Evolutionary conservation across 2,329 filamentous ascomycete genomes (phyloP).

Genomic region (Samsoniella hepiali): DNA sequence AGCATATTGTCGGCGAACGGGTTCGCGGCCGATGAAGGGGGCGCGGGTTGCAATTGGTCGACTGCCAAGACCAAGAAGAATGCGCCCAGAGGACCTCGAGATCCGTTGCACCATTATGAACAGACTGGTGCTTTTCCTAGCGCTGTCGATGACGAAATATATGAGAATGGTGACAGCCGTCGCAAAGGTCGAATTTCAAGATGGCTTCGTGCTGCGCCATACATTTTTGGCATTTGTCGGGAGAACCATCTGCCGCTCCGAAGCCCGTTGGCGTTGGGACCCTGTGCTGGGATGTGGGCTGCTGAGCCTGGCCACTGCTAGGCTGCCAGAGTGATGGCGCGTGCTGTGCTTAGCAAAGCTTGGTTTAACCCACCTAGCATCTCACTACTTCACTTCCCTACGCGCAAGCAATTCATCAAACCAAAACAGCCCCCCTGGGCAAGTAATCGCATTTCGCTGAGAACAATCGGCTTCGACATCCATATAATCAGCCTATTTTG

Average conservation of each 20-base stretch:
- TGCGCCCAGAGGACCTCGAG: background rate
- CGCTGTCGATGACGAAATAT: background rate
- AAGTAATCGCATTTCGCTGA: background rate
- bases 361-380: background rate
- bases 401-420: constrained; percentile 11
- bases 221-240: constrained; percentile 6
- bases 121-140: background rate
- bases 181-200: background rate
- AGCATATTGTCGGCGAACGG: constrained; percentile 10
- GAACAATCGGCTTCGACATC: background rate
- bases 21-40: background rate
- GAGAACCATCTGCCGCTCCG: constrained; percentile 20
- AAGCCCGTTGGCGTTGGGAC: background rate
- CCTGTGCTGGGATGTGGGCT: constrained; percentile 1
- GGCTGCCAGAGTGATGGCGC: constrained; percentile 18
- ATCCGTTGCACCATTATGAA: constrained; percentile 11
- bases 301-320: background rate
- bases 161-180: background rate
- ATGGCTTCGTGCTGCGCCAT: background rate
- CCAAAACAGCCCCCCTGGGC: background rate
- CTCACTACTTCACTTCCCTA: constrained; percentile 15
- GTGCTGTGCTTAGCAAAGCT: constrained; percentile 17
- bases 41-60: constrained; percentile 2
- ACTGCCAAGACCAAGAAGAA: background rate
- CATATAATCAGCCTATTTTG: background rate